Conservation (phyloP, 2,329 filamentous ascomycete genomes). For the Escovopsis sp. region DNA sequence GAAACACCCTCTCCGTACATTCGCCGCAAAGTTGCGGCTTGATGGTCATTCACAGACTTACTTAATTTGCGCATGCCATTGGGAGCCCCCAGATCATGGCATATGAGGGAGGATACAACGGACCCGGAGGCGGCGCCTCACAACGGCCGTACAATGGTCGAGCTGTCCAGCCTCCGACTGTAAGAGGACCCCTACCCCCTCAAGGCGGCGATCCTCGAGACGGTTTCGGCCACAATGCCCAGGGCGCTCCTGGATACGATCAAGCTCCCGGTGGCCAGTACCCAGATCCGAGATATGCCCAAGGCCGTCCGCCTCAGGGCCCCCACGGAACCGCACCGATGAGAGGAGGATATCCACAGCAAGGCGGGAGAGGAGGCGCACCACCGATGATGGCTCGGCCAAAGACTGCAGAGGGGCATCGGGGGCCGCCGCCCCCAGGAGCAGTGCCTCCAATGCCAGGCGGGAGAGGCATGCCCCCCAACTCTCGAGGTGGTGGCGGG, state of each 20-base stretch:
- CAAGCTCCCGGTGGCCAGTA: conserved; percentile 28
- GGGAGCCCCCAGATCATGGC: conserved; percentile 25
- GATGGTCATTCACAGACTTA: too few species aligned
- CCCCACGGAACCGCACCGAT: conserved; percentile 28
- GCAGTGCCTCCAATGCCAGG: conserved; percentile 5
- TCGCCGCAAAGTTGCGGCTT: too few species aligned
- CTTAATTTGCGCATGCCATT: too few species aligned
- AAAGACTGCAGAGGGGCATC: conserved; percentile 23
- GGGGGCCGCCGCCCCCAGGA: conserved; percentile 8
- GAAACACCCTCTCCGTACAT: too few species aligned
- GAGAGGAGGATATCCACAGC: conserved; percentile 26
- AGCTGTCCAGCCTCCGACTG: conserved; percentile 25
- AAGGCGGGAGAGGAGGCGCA: conserved; percentile 29
- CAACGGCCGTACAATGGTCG: conserved; percentile 35
- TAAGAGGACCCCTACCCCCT: conserved; percentile 20
- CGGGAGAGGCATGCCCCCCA: conserved; percentile 11
- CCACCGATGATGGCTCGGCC: conserved; percentile 9
- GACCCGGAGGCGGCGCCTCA: conserved; percentile 16
- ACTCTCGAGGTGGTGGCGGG: conserved; percentile 23
- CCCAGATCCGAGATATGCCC: conserved; percentile 30
- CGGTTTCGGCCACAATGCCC: conserved; percentile 30
- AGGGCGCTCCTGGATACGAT: conserved; percentile 23
- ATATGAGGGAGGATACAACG: conserved; percentile 31
- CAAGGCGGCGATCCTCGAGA: conserved; percentile 33
- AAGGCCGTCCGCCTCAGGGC: conserved; percentile 29